A percentile compares a stretch with the other conserved stretches of the same genome.
phyloP scores from a whole-genome alignment of 2,329 filamentous ascomycete species.

The Colletotrichum ledebouriae region DNA sequence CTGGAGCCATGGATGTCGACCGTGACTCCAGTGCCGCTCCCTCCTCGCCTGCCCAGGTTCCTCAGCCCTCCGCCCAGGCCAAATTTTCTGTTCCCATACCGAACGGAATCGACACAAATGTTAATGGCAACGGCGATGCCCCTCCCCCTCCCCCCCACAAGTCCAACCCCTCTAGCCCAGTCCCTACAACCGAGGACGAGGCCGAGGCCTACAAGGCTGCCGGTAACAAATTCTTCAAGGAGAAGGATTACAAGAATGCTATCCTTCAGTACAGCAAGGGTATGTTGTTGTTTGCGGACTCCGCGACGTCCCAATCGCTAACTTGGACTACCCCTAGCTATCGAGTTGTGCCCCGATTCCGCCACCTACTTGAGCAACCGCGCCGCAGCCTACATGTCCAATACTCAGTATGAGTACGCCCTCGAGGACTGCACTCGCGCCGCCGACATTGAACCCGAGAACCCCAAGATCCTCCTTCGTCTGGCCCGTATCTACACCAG shows the following conservation, averaged over 20 bases:
- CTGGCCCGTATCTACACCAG: conserved; percentile 91
- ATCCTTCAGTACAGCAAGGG: conserved; percentile 97
- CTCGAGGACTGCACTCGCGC: conserved; percentile 89
- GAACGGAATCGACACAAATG: conserved; percentile 59
- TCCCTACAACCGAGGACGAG: conserved; percentile 73
- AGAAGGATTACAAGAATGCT: conserved; percentile 87
- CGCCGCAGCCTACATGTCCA: conserved; percentile 93
- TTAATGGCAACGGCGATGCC: conserved; percentile 62
- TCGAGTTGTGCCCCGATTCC: conserved; percentile 87
- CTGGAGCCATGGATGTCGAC: conserved; percentile 77
- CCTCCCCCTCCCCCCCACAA: conserved; percentile 81
- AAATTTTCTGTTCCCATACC: conserved; percentile 68
- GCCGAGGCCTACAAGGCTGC: conserved; percentile 92
- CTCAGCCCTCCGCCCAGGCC: conserved; percentile 54
- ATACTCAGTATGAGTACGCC: conserved; percentile 81
- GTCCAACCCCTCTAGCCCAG: conserved; percentile 72
- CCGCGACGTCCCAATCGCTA: conserved; percentile 14
- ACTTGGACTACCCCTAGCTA: conserved; percentile 69
- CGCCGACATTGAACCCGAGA: conserved; percentile 85
- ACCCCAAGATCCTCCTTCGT: conserved; percentile 88
- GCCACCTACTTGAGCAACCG: conserved; percentile 95
- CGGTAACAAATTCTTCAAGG: conserved; percentile 98
- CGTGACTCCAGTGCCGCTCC: conserved; percentile 68
- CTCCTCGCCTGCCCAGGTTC: conserved; percentile 66
- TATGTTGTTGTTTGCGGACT: conserved; percentile 55